Conservation (phyloP, 495 filamentous ascomycete species). For the Mycothermus thermophilus region DNA sequence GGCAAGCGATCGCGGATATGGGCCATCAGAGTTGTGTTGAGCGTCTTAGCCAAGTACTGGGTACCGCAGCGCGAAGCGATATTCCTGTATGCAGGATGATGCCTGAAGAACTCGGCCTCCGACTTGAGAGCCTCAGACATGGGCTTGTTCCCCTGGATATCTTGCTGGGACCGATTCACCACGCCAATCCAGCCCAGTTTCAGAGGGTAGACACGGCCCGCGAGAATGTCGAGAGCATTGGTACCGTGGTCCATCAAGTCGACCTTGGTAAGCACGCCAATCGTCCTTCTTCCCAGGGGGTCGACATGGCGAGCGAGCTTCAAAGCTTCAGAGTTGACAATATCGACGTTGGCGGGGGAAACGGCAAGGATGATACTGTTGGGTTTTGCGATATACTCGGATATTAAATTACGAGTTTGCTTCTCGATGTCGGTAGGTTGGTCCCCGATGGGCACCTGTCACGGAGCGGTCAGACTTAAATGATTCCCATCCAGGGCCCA, state of each 20-base stretch:
- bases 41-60: constrained; percentile 84
- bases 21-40: constrained; percentile 88
- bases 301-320: constrained; percentile 97
- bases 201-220: constrained; percentile 87
- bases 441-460: constrained; percentile 90
- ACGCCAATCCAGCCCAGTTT: constrained; percentile 98
- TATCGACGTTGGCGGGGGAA: constrained; percentile 92
- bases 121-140: constrained; percentile 78
- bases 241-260: constrained; percentile 99
- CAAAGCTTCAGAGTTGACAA: constrained; percentile 95
- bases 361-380: constrained; percentile 97
- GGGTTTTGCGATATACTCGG: constrained; percentile 97
- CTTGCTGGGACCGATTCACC: constrained; percentile 95
- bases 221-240: constrained; percentile 93
- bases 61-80: constrained; percentile 91
- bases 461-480: constrained; percentile 4
- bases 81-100: constrained; percentile 93
- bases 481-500: not conserved
- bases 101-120: constrained; percentile 90
- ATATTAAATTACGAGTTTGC: constrained; percentile 90
- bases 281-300: constrained; percentile 84
- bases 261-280: constrained; percentile 93
- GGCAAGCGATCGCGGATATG: constrained; percentile 93
- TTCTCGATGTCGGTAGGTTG: constrained; percentile 98
- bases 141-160: constrained; percentile 90